Conservation (phyloP, 768 basidiomycete species). For the Gymnopilus junonius region DNA sequence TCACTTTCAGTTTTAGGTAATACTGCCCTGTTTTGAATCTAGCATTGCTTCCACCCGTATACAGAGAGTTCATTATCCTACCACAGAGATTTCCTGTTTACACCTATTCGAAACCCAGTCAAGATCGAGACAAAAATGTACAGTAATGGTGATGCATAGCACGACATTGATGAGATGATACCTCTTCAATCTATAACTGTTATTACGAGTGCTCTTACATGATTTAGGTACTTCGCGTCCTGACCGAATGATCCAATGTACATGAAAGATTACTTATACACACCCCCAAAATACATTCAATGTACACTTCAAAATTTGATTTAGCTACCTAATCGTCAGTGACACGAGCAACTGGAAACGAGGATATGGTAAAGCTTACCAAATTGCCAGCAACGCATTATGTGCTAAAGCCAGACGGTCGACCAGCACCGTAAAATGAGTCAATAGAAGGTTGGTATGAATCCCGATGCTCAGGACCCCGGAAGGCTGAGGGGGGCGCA, state of each 20-base stretch:
- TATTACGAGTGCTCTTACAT: background rate
- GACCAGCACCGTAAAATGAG: slow-evolving; percentile 43
- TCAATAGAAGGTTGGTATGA: slow-evolving; percentile 42
- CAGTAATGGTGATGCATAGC: too few relatives aligned
- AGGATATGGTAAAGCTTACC: background rate
- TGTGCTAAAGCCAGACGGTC: slow-evolving; percentile 6
- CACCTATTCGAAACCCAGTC: too few relatives aligned
- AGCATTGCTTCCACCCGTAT: too few relatives aligned
- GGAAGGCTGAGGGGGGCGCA: slow-evolving; percentile 22
- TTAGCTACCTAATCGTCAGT: background rate
- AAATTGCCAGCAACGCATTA: background rate
- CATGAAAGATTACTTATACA: background rate
- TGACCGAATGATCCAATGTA: background rate
- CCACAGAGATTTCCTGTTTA: too few relatives aligned
- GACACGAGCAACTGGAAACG: background rate
- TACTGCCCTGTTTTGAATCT: too few relatives aligned
- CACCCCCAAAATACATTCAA: slow-evolving; percentile 7
- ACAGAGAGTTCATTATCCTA: too few relatives aligned
- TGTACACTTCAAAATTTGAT: background rate
- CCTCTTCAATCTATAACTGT: too few relatives aligned
- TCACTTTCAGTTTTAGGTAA: too few relatives aligned
- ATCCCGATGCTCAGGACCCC: slow-evolving; percentile 21
- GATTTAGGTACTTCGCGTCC: background rate
- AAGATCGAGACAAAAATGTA: too few relatives aligned
- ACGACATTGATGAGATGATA: too few relatives aligned